Percentiles rank a stretch among this genome's conserved stretches.
Conservation (phyloP, 352 stramenopile genomes). For the Peronospora belbahrii region DNA sequence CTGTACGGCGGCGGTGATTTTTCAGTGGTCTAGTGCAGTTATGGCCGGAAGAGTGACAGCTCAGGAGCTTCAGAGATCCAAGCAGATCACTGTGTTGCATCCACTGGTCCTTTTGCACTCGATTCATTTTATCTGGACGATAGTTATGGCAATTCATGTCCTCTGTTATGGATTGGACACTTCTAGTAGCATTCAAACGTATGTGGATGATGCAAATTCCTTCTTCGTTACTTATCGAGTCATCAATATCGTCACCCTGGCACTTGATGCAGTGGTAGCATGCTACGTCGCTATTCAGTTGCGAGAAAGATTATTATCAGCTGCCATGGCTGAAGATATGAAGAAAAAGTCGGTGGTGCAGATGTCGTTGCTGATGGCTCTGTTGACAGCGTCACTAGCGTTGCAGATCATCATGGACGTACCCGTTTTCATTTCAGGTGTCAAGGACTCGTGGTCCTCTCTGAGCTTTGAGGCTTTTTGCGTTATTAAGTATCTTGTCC, state of each 20-base stretch:
- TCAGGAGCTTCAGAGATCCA: constrained; percentile 41
- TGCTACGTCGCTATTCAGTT: constrained; percentile 41
- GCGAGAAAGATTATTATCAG: constrained; percentile 37
- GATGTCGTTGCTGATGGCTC: constrained; percentile 51
- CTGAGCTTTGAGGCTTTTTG: constrained; percentile 35
- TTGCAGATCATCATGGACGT: constrained; percentile 53
- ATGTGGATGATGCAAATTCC: constrained; percentile 10
- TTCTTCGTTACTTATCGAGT: constrained; percentile 32
- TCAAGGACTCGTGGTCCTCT: constrained; percentile 19
- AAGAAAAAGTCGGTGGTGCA: constrained; percentile 66
- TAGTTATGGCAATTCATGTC: constrained; percentile 28
- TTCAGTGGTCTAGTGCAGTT: constrained; percentile 58
- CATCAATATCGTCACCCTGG: constrained; percentile 38
- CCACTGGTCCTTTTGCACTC: constrained; percentile 53
- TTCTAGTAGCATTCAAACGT: constrained; percentile 14
- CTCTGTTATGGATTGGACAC: constrained; percentile 19
- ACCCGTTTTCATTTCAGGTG: constrained; percentile 24
- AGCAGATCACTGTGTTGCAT: constrained; percentile 40
- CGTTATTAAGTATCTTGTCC: constrained; percentile 48
- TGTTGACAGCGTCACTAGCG: constrained; percentile 33
- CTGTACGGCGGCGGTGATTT: constrained; percentile 56
- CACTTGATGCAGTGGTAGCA: constrained; percentile 38
- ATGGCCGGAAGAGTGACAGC: constrained; percentile 41
- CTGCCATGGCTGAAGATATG: constrained; percentile 67
- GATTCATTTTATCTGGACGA: constrained; percentile 37